Percentiles rank a stretch among this genome's conserved stretches.
phyloP scores from a whole-genome alignment of 352 stramenopile genomes.

The Phytophthora fragariae region DNA sequence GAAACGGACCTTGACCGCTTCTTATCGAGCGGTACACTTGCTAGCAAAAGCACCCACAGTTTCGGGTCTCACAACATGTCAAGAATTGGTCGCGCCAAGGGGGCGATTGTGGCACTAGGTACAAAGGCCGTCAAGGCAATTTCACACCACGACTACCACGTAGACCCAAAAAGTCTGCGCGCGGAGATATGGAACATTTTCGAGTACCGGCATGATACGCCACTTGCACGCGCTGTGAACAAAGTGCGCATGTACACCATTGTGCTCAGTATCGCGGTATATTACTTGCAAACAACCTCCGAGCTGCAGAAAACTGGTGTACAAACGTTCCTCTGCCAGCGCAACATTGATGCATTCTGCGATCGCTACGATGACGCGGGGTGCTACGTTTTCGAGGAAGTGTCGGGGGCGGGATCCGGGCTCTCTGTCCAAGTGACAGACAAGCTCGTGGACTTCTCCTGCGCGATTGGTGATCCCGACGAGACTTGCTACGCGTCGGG shows the following conservation, averaged over 20 bases:
- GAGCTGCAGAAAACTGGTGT: constrained; percentile 59
- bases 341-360: constrained; percentile 53
- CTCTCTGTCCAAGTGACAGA: constrained; percentile 26
- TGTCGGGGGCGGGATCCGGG: constrained; percentile 5
- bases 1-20: constrained; percentile 27
- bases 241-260: constrained; percentile 43
- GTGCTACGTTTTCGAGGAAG: constrained; percentile 44
- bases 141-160: constrained; percentile 36
- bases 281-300: constrained; percentile 63
- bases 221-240: constrained; percentile 33
- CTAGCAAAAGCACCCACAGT: constrained; percentile 4
- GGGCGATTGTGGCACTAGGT: constrained; percentile 29
- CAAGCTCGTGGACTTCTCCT: constrained; percentile 41
- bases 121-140: constrained; percentile 25
- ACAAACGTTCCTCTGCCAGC: constrained; percentile 48
- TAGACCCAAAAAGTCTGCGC: constrained; percentile 35
- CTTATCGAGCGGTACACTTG: constrained; percentile 18
- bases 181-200: constrained; percentile 55
- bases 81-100: constrained; percentile 34
- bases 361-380: constrained; percentile 36
- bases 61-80: background rate
- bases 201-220: constrained; percentile 50
- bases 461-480: constrained; percentile 15
- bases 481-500: constrained; percentile 39
- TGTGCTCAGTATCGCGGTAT: constrained; percentile 54